A percentile compares a stretch with the other conserved stretches of the same genome.
Conservation (phyloP, 768 basidiomycete genomes). For the Trametes cingulata region DNA sequence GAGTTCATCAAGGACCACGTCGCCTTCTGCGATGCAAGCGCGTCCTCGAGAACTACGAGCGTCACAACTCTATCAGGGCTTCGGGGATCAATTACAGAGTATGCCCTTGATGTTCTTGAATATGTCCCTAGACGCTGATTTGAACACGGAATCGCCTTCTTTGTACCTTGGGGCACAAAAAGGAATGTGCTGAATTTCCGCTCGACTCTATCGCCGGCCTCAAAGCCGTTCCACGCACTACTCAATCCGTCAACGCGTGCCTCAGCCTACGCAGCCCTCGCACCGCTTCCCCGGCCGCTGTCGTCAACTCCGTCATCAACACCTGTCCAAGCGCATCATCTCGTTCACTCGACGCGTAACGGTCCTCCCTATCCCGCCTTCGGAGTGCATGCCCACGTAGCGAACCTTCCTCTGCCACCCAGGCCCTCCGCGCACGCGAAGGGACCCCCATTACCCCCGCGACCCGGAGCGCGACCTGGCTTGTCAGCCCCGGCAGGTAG, state of each 20-base stretch:
- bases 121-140: neutral
- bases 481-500: neutral
- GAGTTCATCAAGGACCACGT: slow-evolving; percentile 87
- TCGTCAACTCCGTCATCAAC: slow-evolving; percentile 31
- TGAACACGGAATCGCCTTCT: neutral
- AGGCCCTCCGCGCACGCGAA: slow-evolving; percentile 43
- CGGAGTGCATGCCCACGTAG: slow-evolving; percentile 24
- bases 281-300: slow-evolving; percentile 52
- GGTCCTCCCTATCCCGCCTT: slow-evolving; percentile 27
- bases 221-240: slow-evolving; percentile 44
- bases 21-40: slow-evolving; percentile 57
- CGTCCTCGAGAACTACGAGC: slow-evolving; percentile 30
- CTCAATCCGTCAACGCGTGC: slow-evolving; percentile 37
- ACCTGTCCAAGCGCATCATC: slow-evolving; percentile 16
- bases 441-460: slow-evolving; percentile 46
- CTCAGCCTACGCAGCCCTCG: slow-evolving; percentile 44
- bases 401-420: slow-evolving; percentile 31
- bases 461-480: slow-evolving; percentile 24
- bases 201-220: slow-evolving; percentile 43
- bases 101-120: slow-evolving; percentile 29
- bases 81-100: slow-evolving; percentile 69
- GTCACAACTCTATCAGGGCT: slow-evolving; percentile 84
- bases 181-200: slow-evolving; percentile 41
- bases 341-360: slow-evolving; percentile 1
- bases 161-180: neutral